Evolutionary conservation across 1,139 yeast genomes (phyloP), one percentile per base, ranked within the genome.

Genomic region (Wickerhamomyces sp.): DNA sequence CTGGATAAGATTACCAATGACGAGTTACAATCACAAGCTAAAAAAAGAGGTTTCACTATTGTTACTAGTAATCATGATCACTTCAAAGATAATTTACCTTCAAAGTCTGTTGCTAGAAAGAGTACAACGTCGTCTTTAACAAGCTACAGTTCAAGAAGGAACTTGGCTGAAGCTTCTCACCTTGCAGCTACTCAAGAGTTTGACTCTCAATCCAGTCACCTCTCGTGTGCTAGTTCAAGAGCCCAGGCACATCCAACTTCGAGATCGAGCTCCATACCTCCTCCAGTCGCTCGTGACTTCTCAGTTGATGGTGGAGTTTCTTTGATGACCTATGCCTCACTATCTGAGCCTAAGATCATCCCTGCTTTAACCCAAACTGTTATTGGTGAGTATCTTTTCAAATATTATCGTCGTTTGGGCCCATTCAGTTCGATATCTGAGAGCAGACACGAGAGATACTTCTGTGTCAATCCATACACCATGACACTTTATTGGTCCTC

Each of bases 401-500:
- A 93, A 65, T 91, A 93, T 63, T 88, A 84, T 64, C 81, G 95
- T 44, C 78, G 81, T 50, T 69, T 86, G 48, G 88, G 94, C 11
- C 85, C 89, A 14, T 73, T 88, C 45, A 78, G 85, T 44, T 79
- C 89, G 1, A 77, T 89, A 39, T 78, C 94, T 0, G 93, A 86
- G 47, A 78, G 78, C 43, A 78, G 98, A 49, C 99, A 93, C 61
- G 94, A 86, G 61, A 76, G 98, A 53, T 93, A 81, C 66, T 93
- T 93, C 75, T 93, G 98, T 98, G 81, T 93, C 37, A 96, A 93
- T 66, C 99, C 99, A 9, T 91, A 90, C 64, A 84, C 95, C 5
- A 69, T 89, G 68, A 88, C 96, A 0, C 72, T 93, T 46, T 90
- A 89, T 64, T 93, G 99, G 99, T 84, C 93, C 10, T 76, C 79